phyloP scores from a whole-genome alignment of 768 basidiomycete species.

The Kwoniella dendrophila region DNA sequence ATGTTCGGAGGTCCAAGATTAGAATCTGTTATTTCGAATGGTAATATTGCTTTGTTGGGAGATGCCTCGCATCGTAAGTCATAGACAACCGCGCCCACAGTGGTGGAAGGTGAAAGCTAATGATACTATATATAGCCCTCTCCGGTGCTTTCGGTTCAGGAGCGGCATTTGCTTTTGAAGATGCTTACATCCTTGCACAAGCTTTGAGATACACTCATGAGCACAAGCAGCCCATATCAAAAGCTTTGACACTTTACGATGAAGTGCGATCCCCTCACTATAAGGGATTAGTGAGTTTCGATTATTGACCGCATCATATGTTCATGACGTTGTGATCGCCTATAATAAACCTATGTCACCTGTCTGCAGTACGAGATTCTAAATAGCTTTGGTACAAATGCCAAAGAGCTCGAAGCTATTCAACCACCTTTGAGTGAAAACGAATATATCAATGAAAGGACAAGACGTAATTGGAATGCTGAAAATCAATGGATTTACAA shows the following conservation, averaged over 20 bases:
- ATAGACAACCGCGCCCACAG: background rate
- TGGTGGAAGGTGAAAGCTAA: background rate
- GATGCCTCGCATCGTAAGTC: constrained; percentile 43
- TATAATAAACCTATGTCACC: too few relatives aligned
- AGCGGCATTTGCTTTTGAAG: constrained; percentile 44
- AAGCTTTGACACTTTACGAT: constrained; percentile 29
- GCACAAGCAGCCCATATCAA: constrained; percentile 1
- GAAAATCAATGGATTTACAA: constrained; percentile 29
- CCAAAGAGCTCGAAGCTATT: constrained; percentile 22
- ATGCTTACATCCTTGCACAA: constrained; percentile 31
- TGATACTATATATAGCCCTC: constrained; percentile 17
- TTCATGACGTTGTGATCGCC: background rate
- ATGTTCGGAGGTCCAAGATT: constrained; percentile 39
- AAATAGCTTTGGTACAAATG: constrained; percentile 17
- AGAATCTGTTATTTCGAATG: constrained; percentile 26
- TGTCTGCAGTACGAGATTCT: constrained; percentile 18
- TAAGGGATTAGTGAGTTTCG: constrained; percentile 27
- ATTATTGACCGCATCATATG: background rate
- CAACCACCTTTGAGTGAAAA: constrained; percentile 10
- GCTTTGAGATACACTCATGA: constrained; percentile 16
- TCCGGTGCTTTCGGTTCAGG: constrained; percentile 43
- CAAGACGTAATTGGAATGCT: constrained; percentile 12
- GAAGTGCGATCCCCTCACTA: constrained; percentile 34
- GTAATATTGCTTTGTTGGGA: constrained; percentile 31
- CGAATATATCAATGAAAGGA: constrained; percentile 23